Base-by-base conservation (phyloP, 768 basidiomycete genomes). In the Rhodotorula taiwanensis region DNA sequence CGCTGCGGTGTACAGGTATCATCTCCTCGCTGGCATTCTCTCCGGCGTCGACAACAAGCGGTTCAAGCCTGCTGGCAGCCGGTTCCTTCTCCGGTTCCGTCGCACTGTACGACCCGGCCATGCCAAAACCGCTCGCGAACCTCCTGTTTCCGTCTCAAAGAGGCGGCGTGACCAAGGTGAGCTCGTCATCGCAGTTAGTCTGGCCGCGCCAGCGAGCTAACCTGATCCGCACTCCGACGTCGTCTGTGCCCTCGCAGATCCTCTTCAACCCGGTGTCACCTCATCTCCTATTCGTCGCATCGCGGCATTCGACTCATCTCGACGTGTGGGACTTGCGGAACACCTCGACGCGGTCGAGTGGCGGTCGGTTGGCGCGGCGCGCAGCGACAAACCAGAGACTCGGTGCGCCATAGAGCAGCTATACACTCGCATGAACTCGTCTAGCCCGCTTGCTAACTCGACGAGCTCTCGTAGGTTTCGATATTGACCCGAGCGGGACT, bases 331-430 rank as follows among this genome's bases (percentile, higher is more conserved):
- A 95, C 73, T 74, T 91, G 9, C 82, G 91, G 1, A 80, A 86
- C 55, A 80, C 34, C 74, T 76, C 54, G 27, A 67, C 23, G 80
- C 83, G 45, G 55, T 82, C 23, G 74, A 76, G 58, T 41, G 28
- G 42, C 30, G 58, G 58, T 0, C 42, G 34, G 72, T 79, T 52
- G 21, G 16, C 82, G 69, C 64, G 72, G 59, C 54, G 53, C 15
- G 77, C 92, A 90, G 71, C 92, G 89, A 74, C 94, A 93, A 79
- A 99, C 97, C 77, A 97, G 95, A 71, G 69, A 48, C n/a, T 67
- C 94, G 80, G 98, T 97, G 34, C 51, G n/a, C n/a, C n/a, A n/a
- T n/a, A n/a, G n/a, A n/a, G n/a, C n/a, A n/a, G n/a, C n/a, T n/a
- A n/a, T n/a, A n/a, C n/a, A n/a, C n/a, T n/a, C n/a, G n/a, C n/a